Percentiles rank a stretch among this genome's conserved stretches.
phyloP scores from a whole-genome alignment of 495 filamentous ascomycete genomes.

The Sporormia fimetaria region DNA sequence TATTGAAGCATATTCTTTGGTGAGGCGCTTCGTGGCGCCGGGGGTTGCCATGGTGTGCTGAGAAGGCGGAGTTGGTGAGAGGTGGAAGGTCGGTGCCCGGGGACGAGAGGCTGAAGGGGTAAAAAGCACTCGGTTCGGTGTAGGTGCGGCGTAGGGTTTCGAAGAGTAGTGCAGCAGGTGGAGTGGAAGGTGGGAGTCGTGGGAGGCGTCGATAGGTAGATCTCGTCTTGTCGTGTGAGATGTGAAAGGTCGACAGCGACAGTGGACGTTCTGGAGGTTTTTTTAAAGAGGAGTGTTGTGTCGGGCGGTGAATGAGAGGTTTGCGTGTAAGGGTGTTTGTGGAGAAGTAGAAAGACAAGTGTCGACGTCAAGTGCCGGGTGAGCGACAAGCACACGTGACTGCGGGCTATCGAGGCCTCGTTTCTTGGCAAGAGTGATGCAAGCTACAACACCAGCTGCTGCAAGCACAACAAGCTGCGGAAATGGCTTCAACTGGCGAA shows the following conservation, averaged over 20 bases:
- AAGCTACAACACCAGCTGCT: too few relatives aligned
- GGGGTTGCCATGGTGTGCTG: constrained; percentile 31
- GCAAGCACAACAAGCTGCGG: too few relatives aligned
- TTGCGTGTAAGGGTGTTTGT: not conserved
- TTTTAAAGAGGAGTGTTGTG: not conserved
- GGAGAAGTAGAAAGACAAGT: not conserved
- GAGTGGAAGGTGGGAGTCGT: not conserved
- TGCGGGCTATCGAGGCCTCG: too few relatives aligned
- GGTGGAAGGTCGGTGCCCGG: not conserved
- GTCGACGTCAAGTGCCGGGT: not conserved
- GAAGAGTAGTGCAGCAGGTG: not conserved
- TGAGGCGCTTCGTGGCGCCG: constrained; percentile 44
- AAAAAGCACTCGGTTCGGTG: not conserved
- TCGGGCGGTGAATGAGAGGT: not conserved
- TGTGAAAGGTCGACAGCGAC: not conserved
- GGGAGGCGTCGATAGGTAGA: not conserved
- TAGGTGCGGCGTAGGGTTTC: constrained; percentile 1
- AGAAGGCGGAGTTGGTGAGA: not conserved
- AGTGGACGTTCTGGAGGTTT: not conserved
- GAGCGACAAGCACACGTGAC: not conserved
- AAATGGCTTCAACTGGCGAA: constrained; percentile 44
- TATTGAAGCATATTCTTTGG: constrained; percentile 88
- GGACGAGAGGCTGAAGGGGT: not conserved
- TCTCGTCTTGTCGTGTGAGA: not conserved
- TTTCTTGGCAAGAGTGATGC: not conserved